Evolutionary conservation across 2,329 filamentous ascomycete species (phyloP), one percentile per base, ranked within the genome.

Genomic region (Colletotrichum zoysiae): DNA sequence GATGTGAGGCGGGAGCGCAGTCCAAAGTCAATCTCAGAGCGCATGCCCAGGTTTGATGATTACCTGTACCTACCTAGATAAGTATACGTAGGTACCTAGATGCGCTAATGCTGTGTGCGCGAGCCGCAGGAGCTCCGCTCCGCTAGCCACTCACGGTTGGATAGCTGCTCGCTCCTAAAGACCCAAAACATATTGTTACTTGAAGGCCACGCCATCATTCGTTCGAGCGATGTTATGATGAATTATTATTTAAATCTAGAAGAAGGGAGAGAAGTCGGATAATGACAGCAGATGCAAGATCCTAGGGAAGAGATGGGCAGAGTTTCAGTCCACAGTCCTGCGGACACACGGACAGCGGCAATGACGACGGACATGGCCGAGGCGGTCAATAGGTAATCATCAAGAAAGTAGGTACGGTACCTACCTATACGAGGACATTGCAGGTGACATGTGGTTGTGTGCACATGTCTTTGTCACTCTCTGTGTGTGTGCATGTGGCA

Each of bases 321-420:
- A 65, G 50, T 57, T 61, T 50, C 12, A 18, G 26, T 46, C 44
- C 53, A 40, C 35, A 44, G 4, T 18, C 26, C 46, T 30, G 20
- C 57, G 20, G 23, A 57, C 48, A 50, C 56, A 35, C 62, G 18
- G 48, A 51, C 61, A 20, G 44, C 44, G 46, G 42, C 33, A 62
- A 38, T 33, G 20, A 30, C 51, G 61, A 63, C 30, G 51, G 61
- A 23, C 67, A 48, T 58, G 51, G 38, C 61, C 61, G 51, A 69
- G 61, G 62, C 62, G 62, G 62, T 60, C 62, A 70, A 62, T 23
- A n/a, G n/a, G n/a, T n/a, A 48, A 48, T 42, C 38, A 50, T 38
- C 30, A 20, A 42, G 26, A n/a, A 51, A 33, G 56, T 48, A n/a
- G n/a, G n/a, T n/a, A n/a, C n/a, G n/a, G n/a, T n/a, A n/a, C n/a